phyloP scores from a whole-genome alignment of 345 rosid genomes.

The Populus davidiana region DNA sequence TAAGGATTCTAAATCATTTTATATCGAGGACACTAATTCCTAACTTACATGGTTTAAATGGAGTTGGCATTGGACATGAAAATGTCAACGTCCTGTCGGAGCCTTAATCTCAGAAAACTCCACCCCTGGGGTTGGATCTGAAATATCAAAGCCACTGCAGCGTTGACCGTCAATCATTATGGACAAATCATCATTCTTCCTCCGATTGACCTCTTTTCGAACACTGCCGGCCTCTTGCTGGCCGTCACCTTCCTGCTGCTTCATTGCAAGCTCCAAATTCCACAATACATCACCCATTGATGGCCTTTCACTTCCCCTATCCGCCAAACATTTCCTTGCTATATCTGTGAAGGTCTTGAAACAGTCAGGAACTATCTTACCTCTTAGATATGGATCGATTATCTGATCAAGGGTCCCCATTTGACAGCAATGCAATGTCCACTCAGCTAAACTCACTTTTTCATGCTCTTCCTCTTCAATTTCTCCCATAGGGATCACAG shows the following conservation, averaged over 20 bases:
- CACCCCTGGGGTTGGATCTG: conserved; percentile 5
- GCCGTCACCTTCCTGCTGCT: neutral
- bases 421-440: conserved; percentile 21
- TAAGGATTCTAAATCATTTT: too few relatives aligned
- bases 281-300: conserved; percentile 10
- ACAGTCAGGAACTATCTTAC: conserved; percentile 23
- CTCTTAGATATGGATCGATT: conserved; percentile 28
- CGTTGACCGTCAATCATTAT: neutral
- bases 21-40: too few relatives aligned
- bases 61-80: neutral
- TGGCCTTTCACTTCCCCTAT: conserved; percentile 10
- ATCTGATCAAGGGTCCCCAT: conserved; percentile 21
- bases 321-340: conserved; percentile 15
- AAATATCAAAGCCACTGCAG: neutral
- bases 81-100: conserved; percentile 8
- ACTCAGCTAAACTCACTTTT: conserved; percentile 27
- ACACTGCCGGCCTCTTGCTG: neutral
- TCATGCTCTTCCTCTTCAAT: conserved; percentile 6
- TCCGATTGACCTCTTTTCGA: neutral
- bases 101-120: conserved; percentile 11
- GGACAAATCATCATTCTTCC: neutral
- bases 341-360: conserved; percentile 8
- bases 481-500: conserved; percentile 15
- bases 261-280: conserved; percentile 4
- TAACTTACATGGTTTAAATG: too few relatives aligned